Base-by-base conservation (phyloP, 2,329 filamentous ascomycete genomes). In the Microdochium paspali region DNA sequence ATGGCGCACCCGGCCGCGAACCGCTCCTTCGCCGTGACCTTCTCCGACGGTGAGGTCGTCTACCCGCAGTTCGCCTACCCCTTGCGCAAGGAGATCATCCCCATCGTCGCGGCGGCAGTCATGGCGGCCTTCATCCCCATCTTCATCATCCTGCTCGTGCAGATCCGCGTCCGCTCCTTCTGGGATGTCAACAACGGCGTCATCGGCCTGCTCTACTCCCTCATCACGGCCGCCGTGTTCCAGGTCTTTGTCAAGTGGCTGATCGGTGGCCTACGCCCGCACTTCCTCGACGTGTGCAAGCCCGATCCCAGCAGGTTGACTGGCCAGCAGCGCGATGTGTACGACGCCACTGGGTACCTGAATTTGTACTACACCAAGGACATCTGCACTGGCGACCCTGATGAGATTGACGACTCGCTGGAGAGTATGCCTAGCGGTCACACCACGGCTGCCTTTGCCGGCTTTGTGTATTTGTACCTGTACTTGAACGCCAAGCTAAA, bases 401-500 rank as follows among this genome's bases (percentile, higher is more conserved):
- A 74, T 10, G 65, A 82, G 56, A 85, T 88, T 64, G 75, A 87
- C 59, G 84, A 88, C 60, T 73, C 74, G 2, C 71, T 89, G 0
- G 81, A 87, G 58, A 83, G 79, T 0, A 83, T 90, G 63, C 85
- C 85, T 0, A 84, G 79, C 1, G 86, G 86, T 1, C 85, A 90
- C 63, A 81, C 82, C 4, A 86, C 84, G 0, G 84, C 84, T 1
- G 84, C 83, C 0, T 88, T 87, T 49, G 82, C 81, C 0, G 84
- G 83, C 4, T 84, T 87, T 55, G 73, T 86, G 21, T 89, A 78
- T 59, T 66, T 89, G 2, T 84, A 75, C 54, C 69, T 89, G 1
- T 90, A 88, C 66, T 76, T 90, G 42, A 89, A 89, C 62, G 85
- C 82, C 44, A 89, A 89, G 68, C 73, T 90, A 54, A 89, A 88